Conservation (phyloP, 2,329 filamentous ascomycete species). For the Paracorniculantispora psalliotae region DNA sequence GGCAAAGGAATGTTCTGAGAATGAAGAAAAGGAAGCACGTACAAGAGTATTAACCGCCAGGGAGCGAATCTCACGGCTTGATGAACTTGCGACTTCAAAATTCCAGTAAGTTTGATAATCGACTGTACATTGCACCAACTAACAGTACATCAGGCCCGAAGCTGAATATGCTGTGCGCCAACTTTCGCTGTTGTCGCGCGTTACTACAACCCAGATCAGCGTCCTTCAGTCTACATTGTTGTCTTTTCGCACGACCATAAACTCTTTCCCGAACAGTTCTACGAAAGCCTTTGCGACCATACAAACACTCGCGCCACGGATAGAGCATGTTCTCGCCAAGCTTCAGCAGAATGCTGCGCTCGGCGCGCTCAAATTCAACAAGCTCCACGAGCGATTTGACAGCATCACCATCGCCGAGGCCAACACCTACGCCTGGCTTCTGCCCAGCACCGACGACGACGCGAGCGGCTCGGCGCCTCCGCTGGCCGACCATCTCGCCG, state of each 20-base stretch:
- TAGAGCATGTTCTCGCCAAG: background rate
- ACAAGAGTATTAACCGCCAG: no score
- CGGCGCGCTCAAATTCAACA: background rate
- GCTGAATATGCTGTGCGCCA: no score
- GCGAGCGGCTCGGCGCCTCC: background rate
- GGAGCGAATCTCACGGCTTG: no score
- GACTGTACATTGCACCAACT: no score
- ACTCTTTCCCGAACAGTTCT: background rate
- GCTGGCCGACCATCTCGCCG: background rate
- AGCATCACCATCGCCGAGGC: slow-evolving; percentile 6
- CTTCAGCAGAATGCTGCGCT: background rate
- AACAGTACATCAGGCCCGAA: no score
- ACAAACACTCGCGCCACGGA: background rate
- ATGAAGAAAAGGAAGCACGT: background rate
- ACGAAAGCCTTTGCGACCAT: background rate
- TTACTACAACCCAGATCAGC: no score
- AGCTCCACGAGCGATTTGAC: slow-evolving; percentile 2
- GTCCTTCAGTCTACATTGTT: background rate
- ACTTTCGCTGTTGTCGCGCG: no score
- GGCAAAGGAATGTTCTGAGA: background rate
- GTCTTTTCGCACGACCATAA: background rate
- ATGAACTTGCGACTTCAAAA: no score
- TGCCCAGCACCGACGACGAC: background rate
- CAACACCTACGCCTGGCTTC: background rate
- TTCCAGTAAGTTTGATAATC: no score